Percentiles rank a stretch among this genome's conserved stretches.
These are phyloP conservation scores for Pseudopyrenochaeta lycopersici DNA, from an alignment of 2,329 filamentous ascomycete genomes.

Conservation along the genomic window DNA sequence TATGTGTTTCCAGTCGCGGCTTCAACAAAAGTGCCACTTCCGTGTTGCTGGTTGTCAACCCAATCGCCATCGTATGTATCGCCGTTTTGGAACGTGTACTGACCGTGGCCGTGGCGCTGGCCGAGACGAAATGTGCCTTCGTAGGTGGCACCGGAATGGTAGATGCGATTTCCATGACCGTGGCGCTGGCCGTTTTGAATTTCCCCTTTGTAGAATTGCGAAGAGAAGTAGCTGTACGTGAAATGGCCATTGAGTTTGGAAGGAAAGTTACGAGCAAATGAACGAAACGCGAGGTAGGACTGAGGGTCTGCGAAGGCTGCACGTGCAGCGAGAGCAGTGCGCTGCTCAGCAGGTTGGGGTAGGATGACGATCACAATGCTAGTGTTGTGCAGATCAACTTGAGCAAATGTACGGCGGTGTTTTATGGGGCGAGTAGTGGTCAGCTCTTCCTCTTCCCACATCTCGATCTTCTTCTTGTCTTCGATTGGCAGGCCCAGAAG, in stretches of 20 bases:
- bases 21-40: conserved; percentile 66
- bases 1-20: conserved; percentile 67
- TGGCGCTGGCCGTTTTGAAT: conserved; percentile 59
- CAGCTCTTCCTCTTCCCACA: conserved; percentile 59
- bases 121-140: conserved; percentile 63
- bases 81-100: conserved; percentile 70
- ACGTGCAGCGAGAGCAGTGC: conserved; percentile 38
- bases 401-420: conserved; percentile 43
- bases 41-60: conserved; percentile 70
- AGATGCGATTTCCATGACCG: conserved; percentile 64
- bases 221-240: conserved; percentile 63
- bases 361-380: conserved; percentile 44
- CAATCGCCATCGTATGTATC: conserved; percentile 68
- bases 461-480: conserved; percentile 54
- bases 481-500: conserved; percentile 40
- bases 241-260: conserved; percentile 53
- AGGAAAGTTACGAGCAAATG: conserved; percentile 55
- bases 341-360: conserved; percentile 38
- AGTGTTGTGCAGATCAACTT: conserved; percentile 42
- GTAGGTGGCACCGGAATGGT: conserved; percentile 65
- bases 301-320: conserved; percentile 46
- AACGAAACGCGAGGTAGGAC: conserved; percentile 56
- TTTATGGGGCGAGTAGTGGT: conserved; percentile 37
- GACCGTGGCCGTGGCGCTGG: conserved; percentile 64
- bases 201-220: conserved; percentile 65